These are phyloP conservation scores for Talaromyces sp. DNA, from an alignment of 2,329 filamentous ascomycete species.

Conservation along the genomic window DNA sequence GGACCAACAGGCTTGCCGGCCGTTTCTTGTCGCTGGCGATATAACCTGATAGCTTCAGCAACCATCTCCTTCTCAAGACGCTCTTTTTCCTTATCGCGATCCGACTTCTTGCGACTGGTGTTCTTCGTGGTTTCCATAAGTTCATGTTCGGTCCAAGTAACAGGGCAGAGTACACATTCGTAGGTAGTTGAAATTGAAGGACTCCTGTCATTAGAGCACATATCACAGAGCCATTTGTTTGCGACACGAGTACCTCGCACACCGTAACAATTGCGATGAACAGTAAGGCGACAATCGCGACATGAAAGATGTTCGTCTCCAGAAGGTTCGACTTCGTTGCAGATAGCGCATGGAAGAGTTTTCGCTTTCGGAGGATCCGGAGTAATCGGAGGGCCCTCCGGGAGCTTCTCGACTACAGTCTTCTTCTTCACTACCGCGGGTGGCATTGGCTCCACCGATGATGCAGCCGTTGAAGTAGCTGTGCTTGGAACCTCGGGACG, in stretches of 20 bases:
- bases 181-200: constrained; percentile 92
- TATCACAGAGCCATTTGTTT: constrained; percentile 91
- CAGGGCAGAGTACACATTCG: constrained; percentile 87
- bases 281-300: constrained; percentile 84
- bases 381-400: constrained; percentile 62
- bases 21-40: constrained; percentile 79
- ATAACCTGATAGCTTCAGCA: constrained; percentile 76
- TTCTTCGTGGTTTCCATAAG: constrained; percentile 80
- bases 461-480: constrained; percentile 28
- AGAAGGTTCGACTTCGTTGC: constrained; percentile 70
- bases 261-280: constrained; percentile 93
- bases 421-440: constrained; percentile 57
- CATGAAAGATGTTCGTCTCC: constrained; percentile 77
- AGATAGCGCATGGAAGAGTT: constrained; percentile 82
- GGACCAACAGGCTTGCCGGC: constrained; percentile 81
- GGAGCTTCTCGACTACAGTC: constrained; percentile 58
- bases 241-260: constrained; percentile 68
- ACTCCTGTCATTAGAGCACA: constrained; percentile 91
- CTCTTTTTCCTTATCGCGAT: constrained; percentile 89
- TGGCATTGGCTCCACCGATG: constrained; percentile 51
- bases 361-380: constrained; percentile 80
- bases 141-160: constrained; percentile 78
- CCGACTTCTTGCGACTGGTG: constrained; percentile 84
- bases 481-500: constrained; percentile 56
- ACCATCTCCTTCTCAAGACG: constrained; percentile 82